Evolutionary conservation across 768 basidiomycete species (phyloP).

Genomic region (Favolaschia claudopus): DNA sequence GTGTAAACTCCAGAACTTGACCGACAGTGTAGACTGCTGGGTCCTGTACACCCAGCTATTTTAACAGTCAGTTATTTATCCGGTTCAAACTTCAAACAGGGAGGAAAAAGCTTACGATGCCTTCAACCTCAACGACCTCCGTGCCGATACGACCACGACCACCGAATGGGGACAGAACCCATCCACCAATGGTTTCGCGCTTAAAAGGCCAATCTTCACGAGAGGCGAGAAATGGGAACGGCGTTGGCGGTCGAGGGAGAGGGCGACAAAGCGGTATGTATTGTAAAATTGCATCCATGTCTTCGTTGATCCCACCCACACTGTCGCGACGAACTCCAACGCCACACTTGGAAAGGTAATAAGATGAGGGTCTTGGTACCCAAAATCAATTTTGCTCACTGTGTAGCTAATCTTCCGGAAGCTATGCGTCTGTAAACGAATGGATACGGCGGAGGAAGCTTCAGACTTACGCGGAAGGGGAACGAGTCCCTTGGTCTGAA

Average conservation of each 20-base stretch:
- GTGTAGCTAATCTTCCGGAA: conserved; percentile 24
- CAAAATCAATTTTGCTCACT: neutral
- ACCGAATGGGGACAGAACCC: conserved; percentile 28
- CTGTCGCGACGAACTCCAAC: conserved; percentile 24
- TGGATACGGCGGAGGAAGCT: neutral
- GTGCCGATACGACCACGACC: conserved; percentile 22
- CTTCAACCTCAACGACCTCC: conserved; percentile 23
- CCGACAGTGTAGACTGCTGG: conserved; percentile 20
- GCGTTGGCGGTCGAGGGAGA: conserved; percentile 13
- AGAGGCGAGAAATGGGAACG: conserved; percentile 26
- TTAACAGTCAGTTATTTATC: neutral
- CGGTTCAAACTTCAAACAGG: neutral
- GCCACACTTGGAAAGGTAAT: conserved; percentile 15
- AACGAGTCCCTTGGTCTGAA: conserved; percentile 20
- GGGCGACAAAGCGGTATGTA: conserved; percentile 19
- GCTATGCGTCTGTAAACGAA: neutral
- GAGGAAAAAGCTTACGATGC: conserved; percentile 13
- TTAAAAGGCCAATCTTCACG: conserved; percentile 30
- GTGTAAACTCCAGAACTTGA: conserved; percentile 11
- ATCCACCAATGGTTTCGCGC: conserved; percentile 25
- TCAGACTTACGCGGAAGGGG: conserved; percentile 22
- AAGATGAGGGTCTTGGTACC: neutral
- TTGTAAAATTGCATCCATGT: conserved; percentile 28
- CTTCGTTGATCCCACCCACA: conserved; percentile 23
- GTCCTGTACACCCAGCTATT: conserved; percentile 23